These are phyloP conservation scores for Fusarium keratoplasticum DNA, from an alignment of 2,329 filamentous ascomycete genomes.

Conservation along the genomic window DNA sequence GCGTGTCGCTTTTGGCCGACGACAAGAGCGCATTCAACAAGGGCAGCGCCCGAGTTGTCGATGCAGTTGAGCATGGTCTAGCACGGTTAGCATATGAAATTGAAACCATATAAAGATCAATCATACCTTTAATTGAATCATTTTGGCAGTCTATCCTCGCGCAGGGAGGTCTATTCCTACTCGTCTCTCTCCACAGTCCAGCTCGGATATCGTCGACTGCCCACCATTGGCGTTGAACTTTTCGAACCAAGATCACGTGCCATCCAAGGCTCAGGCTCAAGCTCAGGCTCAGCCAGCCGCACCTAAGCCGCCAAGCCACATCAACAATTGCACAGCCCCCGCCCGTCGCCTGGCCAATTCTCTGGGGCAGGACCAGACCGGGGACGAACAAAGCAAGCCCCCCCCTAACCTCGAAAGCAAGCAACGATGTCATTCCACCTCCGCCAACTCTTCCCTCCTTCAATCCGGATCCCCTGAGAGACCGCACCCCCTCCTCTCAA, in stretches of 20 bases:
- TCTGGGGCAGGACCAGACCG: slow-evolving; percentile 31
- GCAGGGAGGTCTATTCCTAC: slow-evolving; percentile 36
- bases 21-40: slow-evolving; percentile 96
- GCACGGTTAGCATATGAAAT: slow-evolving; percentile 2
- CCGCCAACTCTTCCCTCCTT: slow-evolving; percentile 42
- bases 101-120: accelerated
- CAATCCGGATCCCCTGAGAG: slow-evolving; percentile 34
- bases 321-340: slow-evolving; percentile 34
- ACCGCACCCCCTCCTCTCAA: slow-evolving; percentile 6
- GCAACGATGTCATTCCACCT: slow-evolving; percentile 45
- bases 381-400: slow-evolving; percentile 37
- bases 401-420: slow-evolving; percentile 37
- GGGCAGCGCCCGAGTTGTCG: slow-evolving; percentile 97
- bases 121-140: slow-evolving; percentile 90
- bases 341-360: slow-evolving; percentile 48
- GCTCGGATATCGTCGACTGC: slow-evolving; percentile 30
- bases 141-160: slow-evolving; percentile 60
- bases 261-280: slow-evolving; percentile 11
- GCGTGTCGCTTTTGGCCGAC: slow-evolving; percentile 90
- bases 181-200: slow-evolving; percentile 37
- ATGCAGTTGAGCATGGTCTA: slow-evolving; percentile 99
- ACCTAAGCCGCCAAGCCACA: slow-evolving; percentile 19
- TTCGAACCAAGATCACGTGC: slow-evolving; percentile 45
- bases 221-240: slow-evolving; percentile 38
- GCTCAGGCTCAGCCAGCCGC: neutral